Percentiles rank a stretch among this genome's conserved stretches.
These are phyloP conservation scores for Wickerhamiella vanderwaltii DNA, from an alignment of 805 yeast species.

Conservation along the genomic window DNA sequence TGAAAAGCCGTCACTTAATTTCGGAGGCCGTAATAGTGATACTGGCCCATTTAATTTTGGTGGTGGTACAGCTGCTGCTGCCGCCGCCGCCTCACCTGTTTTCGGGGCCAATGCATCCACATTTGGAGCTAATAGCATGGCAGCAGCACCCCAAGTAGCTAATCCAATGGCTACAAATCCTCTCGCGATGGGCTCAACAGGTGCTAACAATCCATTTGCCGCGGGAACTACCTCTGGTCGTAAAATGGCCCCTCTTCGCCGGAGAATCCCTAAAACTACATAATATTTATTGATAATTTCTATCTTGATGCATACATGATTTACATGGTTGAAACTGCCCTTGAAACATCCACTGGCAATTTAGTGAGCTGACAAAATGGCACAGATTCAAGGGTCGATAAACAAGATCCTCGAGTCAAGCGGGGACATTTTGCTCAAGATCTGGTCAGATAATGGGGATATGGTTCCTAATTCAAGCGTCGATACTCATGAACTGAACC, in stretches of 20 bases:
- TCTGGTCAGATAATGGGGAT: slow-evolving; percentile 20
- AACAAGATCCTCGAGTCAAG: slow-evolving; percentile 16
- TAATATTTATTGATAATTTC: slow-evolving; percentile 4
- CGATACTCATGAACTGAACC: slow-evolving; percentile 16
- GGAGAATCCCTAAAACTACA: slow-evolving; percentile 1
- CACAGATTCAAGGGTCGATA: slow-evolving; percentile 10
- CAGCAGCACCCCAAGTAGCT: neutral
- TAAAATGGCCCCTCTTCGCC: neutral
- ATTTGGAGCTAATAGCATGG: neutral
- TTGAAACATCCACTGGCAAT: too few relatives aligned
- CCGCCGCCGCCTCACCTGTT: neutral
- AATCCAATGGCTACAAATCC: neutral
- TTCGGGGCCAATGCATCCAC: slow-evolving; percentile 4
- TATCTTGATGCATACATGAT: too few relatives aligned
- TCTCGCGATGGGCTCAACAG: neutral
- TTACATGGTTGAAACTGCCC: too few relatives aligned
- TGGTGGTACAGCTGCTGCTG: neutral
- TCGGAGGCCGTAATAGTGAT: neutral
- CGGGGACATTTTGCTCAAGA: slow-evolving; percentile 20
- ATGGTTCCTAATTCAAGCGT: slow-evolving; percentile 20
- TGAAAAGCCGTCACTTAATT: slow-evolving; percentile 1
- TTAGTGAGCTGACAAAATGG: neutral
- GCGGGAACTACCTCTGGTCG: slow-evolving; percentile 1
- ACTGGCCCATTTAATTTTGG: neutral
- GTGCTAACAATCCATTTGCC: slow-evolving; percentile 1